Evolutionary conservation across 2,329 filamentous ascomycete genomes (phyloP), one percentile per base, ranked within the genome.

Genomic region (Didymellaceae sp.): DNA sequence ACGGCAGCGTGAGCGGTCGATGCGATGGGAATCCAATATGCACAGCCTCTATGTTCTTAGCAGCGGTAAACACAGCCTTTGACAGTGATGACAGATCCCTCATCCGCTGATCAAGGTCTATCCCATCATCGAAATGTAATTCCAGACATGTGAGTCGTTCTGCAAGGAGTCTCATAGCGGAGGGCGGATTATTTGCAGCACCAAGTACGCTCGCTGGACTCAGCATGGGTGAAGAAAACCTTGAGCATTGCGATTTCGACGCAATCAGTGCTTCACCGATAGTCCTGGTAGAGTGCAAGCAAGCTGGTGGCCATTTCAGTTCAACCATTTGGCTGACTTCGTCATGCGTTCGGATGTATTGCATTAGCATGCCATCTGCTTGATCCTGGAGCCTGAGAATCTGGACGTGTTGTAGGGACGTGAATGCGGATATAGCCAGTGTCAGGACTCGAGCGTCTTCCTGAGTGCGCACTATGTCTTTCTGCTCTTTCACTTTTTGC

Each of bases 11-110:
- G 2, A 88, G 70, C 0, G 84, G 84, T 14, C 76, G 67, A 47
- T 82, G 77, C 6, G 80, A 78, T 0, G 83, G 82, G 57, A 88
- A 88, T 3, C 86, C 85, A 25, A 89, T 77, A 59, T 88, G 85
- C 14, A 89, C 74, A 16, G 83, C 80, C 51, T 82, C 78, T 61
- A 89, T 80, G 51, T 85, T 84, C 43, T 77, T 78, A 4, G 86
- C 83, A 8, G 81, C 78, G 3, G 69, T 74, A 60, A 88, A 86
- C 18, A 88, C 77, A 5, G 75, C 77, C 33, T 77, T 76, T 56
- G 87, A 87, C 7, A 85, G 74, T 3, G 68, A 67, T 3, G 85
- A 85, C 0, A 88, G 74, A 51, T 82, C 78, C 16, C 74, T 72
- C 74, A 87, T 84, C 49, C 81, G 80, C 22, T 76, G 72, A 54